These are phyloP conservation scores for Cucurbita argyrosperma DNA, from an alignment of 306 rosid genomes.

Conservation along the genomic window DNA sequence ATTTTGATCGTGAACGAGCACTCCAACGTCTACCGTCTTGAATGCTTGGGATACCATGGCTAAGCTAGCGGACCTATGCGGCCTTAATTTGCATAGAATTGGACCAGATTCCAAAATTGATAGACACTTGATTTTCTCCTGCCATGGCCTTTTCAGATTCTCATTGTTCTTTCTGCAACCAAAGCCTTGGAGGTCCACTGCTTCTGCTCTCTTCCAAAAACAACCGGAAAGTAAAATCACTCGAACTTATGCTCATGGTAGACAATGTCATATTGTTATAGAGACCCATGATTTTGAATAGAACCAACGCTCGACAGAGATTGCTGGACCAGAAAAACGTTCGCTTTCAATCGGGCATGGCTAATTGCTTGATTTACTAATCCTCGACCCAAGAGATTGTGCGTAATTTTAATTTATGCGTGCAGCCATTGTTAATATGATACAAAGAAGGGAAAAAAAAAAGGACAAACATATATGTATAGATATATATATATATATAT, in stretches of 20 bases:
- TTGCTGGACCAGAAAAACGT: too few species aligned
- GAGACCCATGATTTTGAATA: too few species aligned
- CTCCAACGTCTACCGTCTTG: constrained; percentile 48
- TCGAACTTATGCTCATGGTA: too few species aligned
- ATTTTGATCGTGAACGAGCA: constrained; percentile 26
- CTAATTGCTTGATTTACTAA: too few species aligned
- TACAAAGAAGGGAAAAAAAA: not conserved
- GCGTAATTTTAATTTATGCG: too few species aligned
- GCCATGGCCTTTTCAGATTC: constrained; percentile 14
- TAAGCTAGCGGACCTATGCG: too few species aligned
- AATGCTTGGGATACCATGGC: constrained; percentile 15
- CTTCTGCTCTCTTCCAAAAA: constrained; percentile 41
- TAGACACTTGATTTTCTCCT: not conserved
- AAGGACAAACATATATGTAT: not conserved
- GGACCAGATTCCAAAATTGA: not conserved
- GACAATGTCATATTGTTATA: too few species aligned
- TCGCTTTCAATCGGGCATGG: too few species aligned
- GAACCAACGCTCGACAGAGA: too few species aligned
- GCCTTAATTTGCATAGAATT: not conserved
- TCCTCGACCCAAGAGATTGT: too few species aligned
- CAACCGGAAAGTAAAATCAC: too few species aligned
- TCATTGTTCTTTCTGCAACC: constrained; percentile 38
- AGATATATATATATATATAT: too few species aligned
- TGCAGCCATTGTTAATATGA: not conserved
- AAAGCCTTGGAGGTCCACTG: constrained; percentile 29